These are phyloP conservation scores for Syncephalastrum racemosum DNA, from an alignment of 371 early-diverging fungal species.

Conservation along the genomic window DNA sequence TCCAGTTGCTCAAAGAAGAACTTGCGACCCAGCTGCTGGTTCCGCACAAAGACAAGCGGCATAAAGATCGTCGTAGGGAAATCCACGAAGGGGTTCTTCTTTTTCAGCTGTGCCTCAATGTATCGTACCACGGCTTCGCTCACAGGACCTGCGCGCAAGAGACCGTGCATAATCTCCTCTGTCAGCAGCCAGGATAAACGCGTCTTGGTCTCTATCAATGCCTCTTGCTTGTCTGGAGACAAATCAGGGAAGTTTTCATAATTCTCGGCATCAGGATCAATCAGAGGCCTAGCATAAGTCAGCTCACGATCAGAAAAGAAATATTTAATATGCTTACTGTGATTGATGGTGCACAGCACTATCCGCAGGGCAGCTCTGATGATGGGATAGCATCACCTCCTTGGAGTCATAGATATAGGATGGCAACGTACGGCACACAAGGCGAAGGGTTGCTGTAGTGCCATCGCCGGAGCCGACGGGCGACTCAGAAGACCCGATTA, in stretches of 20 bases:
- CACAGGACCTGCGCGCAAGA: slow-evolving; percentile 60
- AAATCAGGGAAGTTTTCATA: slow-evolving; percentile 43
- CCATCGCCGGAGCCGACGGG: slow-evolving; percentile 75
- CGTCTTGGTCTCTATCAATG: slow-evolving; percentile 59
- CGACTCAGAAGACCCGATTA: slow-evolving; percentile 62
- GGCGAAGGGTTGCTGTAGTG: slow-evolving; percentile 64
- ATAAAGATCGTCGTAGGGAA: slow-evolving; percentile 64
- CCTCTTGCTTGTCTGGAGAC: slow-evolving; percentile 56
- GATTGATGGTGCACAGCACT: slow-evolving; percentile 26
- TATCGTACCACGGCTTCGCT: slow-evolving; percentile 55
- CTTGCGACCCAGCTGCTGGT: slow-evolving; percentile 45
- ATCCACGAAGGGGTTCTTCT: slow-evolving; percentile 66
- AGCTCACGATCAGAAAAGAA: background rate
- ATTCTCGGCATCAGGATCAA: slow-evolving; percentile 31
- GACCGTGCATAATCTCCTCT: slow-evolving; percentile 76
- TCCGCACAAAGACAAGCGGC: slow-evolving; percentile 63
- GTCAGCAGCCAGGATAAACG: slow-evolving; percentile 67
- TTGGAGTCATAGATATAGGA: slow-evolving; percentile 40
- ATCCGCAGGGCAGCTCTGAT: slow-evolving; percentile 31
- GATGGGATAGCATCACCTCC: slow-evolving; percentile 25
- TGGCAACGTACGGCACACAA: slow-evolving; percentile 68
- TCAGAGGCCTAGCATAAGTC: slow-evolving; percentile 19
- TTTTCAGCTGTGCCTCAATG: slow-evolving; percentile 61
- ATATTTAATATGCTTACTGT: slow-evolving; percentile 17
- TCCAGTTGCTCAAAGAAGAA: slow-evolving; percentile 63